phyloP scores from a whole-genome alignment of 2,329 filamentous ascomycete species.

The Aspergillus udagawae region DNA sequence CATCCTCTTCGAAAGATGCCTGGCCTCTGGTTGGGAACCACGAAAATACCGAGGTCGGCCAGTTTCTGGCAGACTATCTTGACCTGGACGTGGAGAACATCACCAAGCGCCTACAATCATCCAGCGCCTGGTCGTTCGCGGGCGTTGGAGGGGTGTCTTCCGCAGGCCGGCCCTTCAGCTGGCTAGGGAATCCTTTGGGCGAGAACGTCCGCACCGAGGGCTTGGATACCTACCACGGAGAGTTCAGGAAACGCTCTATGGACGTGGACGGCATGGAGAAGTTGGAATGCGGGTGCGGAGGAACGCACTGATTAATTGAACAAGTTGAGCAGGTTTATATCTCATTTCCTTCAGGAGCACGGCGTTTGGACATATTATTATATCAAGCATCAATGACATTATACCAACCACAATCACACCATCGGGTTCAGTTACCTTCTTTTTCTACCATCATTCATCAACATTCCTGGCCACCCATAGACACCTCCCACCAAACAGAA shows the following conservation, averaged over 20 bases:
- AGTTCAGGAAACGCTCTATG: constrained; percentile 37
- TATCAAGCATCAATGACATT: background rate
- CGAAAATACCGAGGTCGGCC: constrained; percentile 89
- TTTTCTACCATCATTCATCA: no score
- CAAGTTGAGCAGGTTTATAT: background rate
- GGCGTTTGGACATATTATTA: background rate
- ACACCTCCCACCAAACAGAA: no score
- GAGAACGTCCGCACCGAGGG: constrained; percentile 35
- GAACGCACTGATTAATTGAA: constrained; percentile 9
- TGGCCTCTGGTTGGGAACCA: constrained; percentile 74
- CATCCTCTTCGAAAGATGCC: constrained; percentile 62
- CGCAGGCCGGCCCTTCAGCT: constrained; percentile 24
- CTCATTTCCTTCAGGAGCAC: background rate
- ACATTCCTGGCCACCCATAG: no score
- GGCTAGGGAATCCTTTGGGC: constrained; percentile 41
- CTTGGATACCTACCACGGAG: constrained; percentile 43
- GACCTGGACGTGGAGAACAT: constrained; percentile 73
- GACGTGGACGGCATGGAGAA: background rate
- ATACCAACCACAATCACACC: no score
- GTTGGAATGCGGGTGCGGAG: constrained; percentile 26
- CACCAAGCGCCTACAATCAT: constrained; percentile 64
- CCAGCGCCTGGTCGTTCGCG: constrained; percentile 16
- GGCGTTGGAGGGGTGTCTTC: constrained; percentile 2
- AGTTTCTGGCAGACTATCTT: constrained; percentile 75
- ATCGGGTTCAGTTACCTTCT: no score